Evolutionary conservation across 2,329 filamentous ascomycete species (phyloP), one percentile per base, ranked within the genome.

Genomic region (Volutella citrinella): DNA sequence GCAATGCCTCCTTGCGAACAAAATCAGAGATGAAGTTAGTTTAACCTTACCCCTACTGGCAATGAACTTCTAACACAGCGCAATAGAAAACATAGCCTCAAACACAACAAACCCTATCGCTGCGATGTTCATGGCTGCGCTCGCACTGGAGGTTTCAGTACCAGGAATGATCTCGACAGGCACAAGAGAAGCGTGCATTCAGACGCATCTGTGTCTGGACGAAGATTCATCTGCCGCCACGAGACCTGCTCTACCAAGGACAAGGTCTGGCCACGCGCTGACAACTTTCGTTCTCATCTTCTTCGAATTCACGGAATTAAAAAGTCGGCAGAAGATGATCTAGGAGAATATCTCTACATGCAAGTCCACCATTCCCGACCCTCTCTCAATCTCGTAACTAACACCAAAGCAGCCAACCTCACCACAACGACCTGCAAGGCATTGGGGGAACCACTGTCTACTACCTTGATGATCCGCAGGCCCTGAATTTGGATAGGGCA

Each of bases 211-310:
- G 43, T 42, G 5, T 37, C 46, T 14, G 50, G 44, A 3, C 46
- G 46, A 22, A 30, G 38, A 3, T 60, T 53, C 8, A 25, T 56
- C 10, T 62, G 56, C 28, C 41, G 21, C 8, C 38, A 54, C 26
- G 52, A 38, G 1, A 27, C 37, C 12, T 60, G 57, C 27, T 41
- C 38, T 6, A 38, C 40, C 7, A 57, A 50, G 24, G 33, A 32
- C 2, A 95, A 94, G 56, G 64, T 72, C 21, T 95, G 87, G 87
- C 83, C 84, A 1, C 77, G 90, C 15, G 69, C 82, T 31, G 90
- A 96, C 59, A 96, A 96, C 53, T 95, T 95, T 58, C 82, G 82
- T 41, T 79, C 83, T 21, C 90, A 96, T 55, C 70, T 95, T 27
- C 69, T 65, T 30, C 76, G 82, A 10, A 78, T 87, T 50, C 89